Evolutionary conservation across 345 rosid genomes (phyloP), one percentile per base, ranked within the genome.

Genomic region (Citrus maxima): DNA sequence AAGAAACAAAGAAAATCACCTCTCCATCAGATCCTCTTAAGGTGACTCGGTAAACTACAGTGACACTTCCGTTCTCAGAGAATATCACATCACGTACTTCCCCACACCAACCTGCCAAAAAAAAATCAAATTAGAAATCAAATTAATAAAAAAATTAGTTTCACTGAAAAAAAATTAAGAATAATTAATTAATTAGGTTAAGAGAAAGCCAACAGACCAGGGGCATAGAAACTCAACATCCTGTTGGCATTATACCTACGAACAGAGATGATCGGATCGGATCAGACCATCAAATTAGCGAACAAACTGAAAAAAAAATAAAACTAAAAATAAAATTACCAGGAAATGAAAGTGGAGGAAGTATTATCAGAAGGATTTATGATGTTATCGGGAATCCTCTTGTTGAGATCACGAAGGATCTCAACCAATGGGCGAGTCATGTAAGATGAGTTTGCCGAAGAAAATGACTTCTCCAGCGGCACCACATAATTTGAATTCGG

Each of bases 221-320:
- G 97, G 35, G 99, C 99, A 72, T 89, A 92, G 90, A 95, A 95
- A 91, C 99, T 95, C 75, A 95, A 73, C 99, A 95, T 95, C 76
- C 98, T 93, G 80, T 95, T 95, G 76, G 99, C 99, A 76, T 95
- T 98, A 84, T 82, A 94, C 99, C 99, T 95, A 72, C 1, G 81
- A 64, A 46, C 28, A 8, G 73, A 22, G 69, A 54, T 28, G 74
- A 54, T 51, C 61, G 66, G 66, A 77, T 74, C 25, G 10, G 68
- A 61, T 59, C 25, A 5, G 1, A 19, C 49, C 28, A 58, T 13
- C 10, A 62, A 10, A 37, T 6, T n/a, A 1, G 18, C 62, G 10
- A 24, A 18, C 3, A 49, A 35, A 46, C 63, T 59, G 40, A 8
- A 67, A 25, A 10, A 21, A 21, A 67, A 34, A 4, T 70, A 18